Evolutionary conservation across 305 asterid genomes (phyloP).

Genomic region (Solanum hybrid): DNA sequence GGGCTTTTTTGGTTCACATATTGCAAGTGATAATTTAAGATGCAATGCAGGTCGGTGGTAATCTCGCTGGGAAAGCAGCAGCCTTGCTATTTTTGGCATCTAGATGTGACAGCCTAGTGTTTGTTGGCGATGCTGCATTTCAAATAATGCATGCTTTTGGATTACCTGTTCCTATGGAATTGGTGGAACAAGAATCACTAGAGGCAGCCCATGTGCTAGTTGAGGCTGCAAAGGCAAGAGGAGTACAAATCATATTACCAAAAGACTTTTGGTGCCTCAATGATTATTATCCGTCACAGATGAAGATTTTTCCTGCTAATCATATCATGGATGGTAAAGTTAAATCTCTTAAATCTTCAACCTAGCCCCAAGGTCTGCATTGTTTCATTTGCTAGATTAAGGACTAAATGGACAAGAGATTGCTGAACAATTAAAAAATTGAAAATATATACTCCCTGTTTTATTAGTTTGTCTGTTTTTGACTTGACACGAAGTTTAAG

Average conservation of each 20-base stretch:
- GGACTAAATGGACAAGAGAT: neutral
- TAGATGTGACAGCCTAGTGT: slow-evolving; percentile 67
- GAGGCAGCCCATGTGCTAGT: slow-evolving; percentile 47
- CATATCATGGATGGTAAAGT: slow-evolving; percentile 51
- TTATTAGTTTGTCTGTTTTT: neutral
- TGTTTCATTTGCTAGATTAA: neutral
- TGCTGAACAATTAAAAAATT: neutral
- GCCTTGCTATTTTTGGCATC: slow-evolving; percentile 53
- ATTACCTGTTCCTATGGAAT: slow-evolving; percentile 44
- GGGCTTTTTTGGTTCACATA: neutral
- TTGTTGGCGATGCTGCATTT: slow-evolving; percentile 76
- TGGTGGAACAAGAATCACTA: slow-evolving; percentile 45
- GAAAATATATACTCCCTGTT: neutral
- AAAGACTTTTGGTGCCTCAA: slow-evolving; percentile 68
- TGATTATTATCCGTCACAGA: slow-evolving; percentile 22
- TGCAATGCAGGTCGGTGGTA: slow-evolving; percentile 70
- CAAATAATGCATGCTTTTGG: slow-evolving; percentile 78
- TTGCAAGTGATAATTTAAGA: slow-evolving; percentile 7
- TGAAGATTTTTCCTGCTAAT: slow-evolving; percentile 35
- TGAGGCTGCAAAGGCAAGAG: slow-evolving; percentile 49
- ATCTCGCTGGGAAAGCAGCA: slow-evolving; percentile 55
- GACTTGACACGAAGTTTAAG: neutral
- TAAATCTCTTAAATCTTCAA: slow-evolving; percentile 8
- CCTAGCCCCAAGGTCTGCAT: neutral
- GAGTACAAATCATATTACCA: slow-evolving; percentile 53